Conservation (phyloP, 345 rosid genomes). For the Acer yangbiense region DNA sequence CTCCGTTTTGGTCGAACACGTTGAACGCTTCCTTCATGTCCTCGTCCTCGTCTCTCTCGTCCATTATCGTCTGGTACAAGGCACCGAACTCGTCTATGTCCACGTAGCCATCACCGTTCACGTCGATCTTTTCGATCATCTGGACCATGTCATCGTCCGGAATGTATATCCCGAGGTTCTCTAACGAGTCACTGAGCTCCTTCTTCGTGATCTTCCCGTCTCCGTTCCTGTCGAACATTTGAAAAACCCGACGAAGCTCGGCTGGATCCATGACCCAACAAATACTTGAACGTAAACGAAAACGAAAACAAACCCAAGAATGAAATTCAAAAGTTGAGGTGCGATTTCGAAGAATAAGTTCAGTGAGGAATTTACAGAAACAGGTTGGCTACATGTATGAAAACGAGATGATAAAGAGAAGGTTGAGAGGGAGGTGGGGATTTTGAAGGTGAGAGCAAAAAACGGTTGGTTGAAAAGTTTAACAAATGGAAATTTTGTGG, state of each 20-base stretch:
- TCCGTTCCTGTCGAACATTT: constrained; percentile 87
- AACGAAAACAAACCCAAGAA: no score
- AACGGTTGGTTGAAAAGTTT: not conserved
- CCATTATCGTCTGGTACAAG: constrained; percentile 78
- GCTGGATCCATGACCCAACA: constrained; percentile 54
- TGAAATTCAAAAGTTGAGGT: not conserved
- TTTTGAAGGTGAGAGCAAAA: no score
- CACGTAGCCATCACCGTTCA: constrained; percentile 78
- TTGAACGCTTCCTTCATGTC: constrained; percentile 88
- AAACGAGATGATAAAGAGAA: not conserved
- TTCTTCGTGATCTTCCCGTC: constrained; percentile 78
- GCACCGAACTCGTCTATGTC: constrained; percentile 89
- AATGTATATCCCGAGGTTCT: constrained; percentile 71
- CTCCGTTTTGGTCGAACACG: constrained; percentile 89
- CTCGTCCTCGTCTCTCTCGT: constrained; percentile 81
- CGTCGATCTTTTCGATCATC: constrained; percentile 88
- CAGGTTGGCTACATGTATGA: not conserved
- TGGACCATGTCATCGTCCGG: constrained; percentile 63
- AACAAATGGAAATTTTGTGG: not conserved
- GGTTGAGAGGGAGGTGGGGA: not conserved
- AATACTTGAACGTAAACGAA: not conserved
- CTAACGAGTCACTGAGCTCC: constrained; percentile 68
- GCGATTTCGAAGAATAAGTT: not conserved
- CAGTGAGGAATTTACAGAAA: not conserved
- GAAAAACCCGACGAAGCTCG: constrained; percentile 78